Percentiles rank a stretch among this genome's conserved stretches.
phyloP scores from a whole-genome alignment of 2,329 filamentous ascomycete genomes.

The Talaromyces sp. region DNA sequence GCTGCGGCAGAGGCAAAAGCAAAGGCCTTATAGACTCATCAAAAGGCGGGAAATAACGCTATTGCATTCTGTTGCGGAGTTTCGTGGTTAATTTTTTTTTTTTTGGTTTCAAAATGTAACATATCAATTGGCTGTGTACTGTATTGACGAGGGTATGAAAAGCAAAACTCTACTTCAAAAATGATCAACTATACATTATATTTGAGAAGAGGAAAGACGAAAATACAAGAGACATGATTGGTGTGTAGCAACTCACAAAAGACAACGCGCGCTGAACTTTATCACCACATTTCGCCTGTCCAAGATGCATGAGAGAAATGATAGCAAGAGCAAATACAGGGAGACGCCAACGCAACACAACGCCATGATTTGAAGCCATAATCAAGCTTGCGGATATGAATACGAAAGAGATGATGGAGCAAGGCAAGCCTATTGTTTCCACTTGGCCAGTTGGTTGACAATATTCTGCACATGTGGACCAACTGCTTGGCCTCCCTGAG shows the following conservation, averaged over 20 bases:
- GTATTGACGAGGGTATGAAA: conserved; percentile 1
- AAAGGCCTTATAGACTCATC: conserved; percentile 24
- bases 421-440: conserved; percentile 37
- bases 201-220: background rate
- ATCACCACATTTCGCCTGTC: conserved; percentile 11
- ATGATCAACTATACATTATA: conserved; percentile 19
- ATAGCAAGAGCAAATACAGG: background rate
- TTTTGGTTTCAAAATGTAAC: conserved; percentile 16
- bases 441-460: conserved; percentile 47
- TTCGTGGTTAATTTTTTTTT: conserved; percentile 19
- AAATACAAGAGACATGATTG: background rate
- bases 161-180: conserved; percentile 18
- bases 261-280: conserved; percentile 4
- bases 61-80: conserved; percentile 9
- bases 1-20: conserved; percentile 47
- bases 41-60: conserved; percentile 23
- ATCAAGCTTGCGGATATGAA: background rate
- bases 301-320: conserved; percentile 6
- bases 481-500: conserved; percentile 32
- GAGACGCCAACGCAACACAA: conserved; percentile 1
- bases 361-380: background rate
- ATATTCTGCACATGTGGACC: conserved; percentile 46
- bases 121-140: conserved; percentile 18
- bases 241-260: background rate
- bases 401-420: background rate